Evolutionary conservation across 148 eudicot species (phyloP), one percentile per base, ranked within the genome.

Genomic region (Fagopyrum homotropicum): DNA sequence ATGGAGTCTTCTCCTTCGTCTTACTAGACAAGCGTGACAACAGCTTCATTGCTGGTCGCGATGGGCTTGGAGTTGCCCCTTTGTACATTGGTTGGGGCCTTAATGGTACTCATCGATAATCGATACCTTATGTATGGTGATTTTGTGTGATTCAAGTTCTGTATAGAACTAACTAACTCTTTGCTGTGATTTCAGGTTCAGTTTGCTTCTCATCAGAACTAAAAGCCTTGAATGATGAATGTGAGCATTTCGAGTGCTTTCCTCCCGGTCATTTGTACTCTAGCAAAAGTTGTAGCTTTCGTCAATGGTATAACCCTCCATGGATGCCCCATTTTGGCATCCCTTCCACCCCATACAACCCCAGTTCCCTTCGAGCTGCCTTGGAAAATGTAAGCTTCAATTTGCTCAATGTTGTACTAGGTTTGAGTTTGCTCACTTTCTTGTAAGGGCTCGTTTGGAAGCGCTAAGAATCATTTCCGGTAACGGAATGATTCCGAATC

Each of bases 71-170:
- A n/a, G 84, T 94, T 80, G 87, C 97, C 49, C 81, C 97, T 76
- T 91, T 94, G 35, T 94, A 94, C 55, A 85, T 94, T 45, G 98
- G 97, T 29, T 94, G 97, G 98, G 98, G 97, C 55, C 90, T 90
- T 49, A 97, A 94, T 78, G 97, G 98, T 94, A 82, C 76, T 0
- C 35, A 83, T 73, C 75, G 45, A 51, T 19, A 57, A 4, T 7
- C 9, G 7, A 57, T 1, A 3, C 0, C 30, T 57, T 1, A 7
- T 57, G 10, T 57, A 17, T 57, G 0, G 0, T 57, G 17, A 6
- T 15, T 16, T 4, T 56, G 8, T 50, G 15, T 8, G 7, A 46
- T 43, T 40, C 45, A 11, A 4, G 29, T 1, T 64, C 70, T 46
- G 55, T 35, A 35, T 35, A 35, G 2, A 35, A 35, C 3, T 35